Base-by-base conservation (phyloP, 495 filamentous ascomycete genomes). In the Neurospora sublineolata region DNA sequence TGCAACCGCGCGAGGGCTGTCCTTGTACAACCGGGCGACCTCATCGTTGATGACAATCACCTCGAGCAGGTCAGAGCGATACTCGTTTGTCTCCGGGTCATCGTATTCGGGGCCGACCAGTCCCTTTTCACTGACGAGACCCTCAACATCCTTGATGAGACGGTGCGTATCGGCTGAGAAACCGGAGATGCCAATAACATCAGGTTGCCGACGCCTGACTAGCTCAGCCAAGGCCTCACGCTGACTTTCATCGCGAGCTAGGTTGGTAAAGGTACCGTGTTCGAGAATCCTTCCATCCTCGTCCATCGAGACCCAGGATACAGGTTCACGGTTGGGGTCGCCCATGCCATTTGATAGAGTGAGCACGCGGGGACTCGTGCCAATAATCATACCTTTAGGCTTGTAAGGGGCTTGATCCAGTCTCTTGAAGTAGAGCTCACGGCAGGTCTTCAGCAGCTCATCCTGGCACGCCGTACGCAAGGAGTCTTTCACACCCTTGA, bases 361-460 rank as follows among this genome's bases (percentile, higher is more conserved):
- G 37, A 99, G 87, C 38, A 97, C 93, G 36, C 94, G 90, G 33
- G 95, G 94, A 7, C 89, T 87, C 18, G 94, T 97, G 18, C 95
- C 95, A 44, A 96, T 83, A 12, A 91, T 84, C 89, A 97, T 92
- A n/a, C 93, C 94, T 79, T 93, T 93, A 18, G 96, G 94, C 76
- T 97, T 97, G 81, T 94, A 94, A 3, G 95, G 94, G 14, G 95
- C 93, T 80, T 99, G 95, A 78, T 99, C 96, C 39, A 99, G 88
- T 76, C 91, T 90, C 82, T 91, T 91, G 27, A 88, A 90, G 79
- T 92, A 99, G 68, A 91, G 89, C 70, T 94, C 91, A 14, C 94
- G 91, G 76, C 93, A 96, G 33, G 88, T 86, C 71, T 89, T 90
- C 39, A 92, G 88, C 67, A 99, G 87, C 72, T 92, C 87, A 72